These are phyloP conservation scores for Ophiostoma sp. DNA, from an alignment of 2,329 filamentous ascomycete genomes.

Conservation along the genomic window DNA sequence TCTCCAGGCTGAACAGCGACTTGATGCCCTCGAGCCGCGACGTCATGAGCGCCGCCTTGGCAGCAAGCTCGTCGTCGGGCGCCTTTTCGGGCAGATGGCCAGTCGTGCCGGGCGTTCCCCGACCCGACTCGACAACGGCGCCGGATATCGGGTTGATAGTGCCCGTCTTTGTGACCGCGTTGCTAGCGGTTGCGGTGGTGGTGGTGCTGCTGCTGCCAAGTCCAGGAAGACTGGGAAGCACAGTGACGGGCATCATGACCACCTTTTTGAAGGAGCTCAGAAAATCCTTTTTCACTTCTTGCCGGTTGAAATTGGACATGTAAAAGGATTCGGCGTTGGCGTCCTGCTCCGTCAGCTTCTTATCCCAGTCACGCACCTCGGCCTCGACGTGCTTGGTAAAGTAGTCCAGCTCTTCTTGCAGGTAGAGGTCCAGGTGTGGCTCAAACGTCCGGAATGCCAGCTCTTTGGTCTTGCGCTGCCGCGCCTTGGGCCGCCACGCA, in stretches of 20 bases:
- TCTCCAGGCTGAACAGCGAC: conserved; percentile 91
- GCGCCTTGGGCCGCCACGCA: conserved; percentile 23
- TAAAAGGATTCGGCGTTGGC: conserved; percentile 87
- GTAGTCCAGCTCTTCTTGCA: conserved; percentile 83
- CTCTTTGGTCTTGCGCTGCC: conserved; percentile 51
- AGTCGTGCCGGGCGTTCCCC: conserved; percentile 17
- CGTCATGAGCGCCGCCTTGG: conserved; percentile 97
- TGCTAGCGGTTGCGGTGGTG: not conserved
- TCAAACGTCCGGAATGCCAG: conserved; percentile 74
- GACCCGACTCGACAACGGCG: conserved; percentile 8
- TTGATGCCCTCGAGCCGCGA: conserved; percentile 90
- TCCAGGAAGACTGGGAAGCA: conserved; percentile 64
- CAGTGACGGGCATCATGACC: conserved; percentile 97
- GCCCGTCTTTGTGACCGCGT: not conserved
- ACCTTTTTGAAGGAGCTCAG: conserved; percentile 96
- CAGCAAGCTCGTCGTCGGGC: conserved; percentile 85
- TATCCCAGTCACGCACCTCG: conserved; percentile 82
- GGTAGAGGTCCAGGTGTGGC: conserved; percentile 86
- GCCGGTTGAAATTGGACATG: conserved; percentile 91
- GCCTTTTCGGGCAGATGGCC: conserved; percentile 43
- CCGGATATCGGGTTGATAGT: not conserved
- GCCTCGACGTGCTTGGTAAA: conserved; percentile 72
- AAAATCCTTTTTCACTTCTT: conserved; percentile 95
- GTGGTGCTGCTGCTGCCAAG: conserved; percentile 38
- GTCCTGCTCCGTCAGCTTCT: conserved; percentile 84